These are phyloP conservation scores for Lobosporangium transversale DNA, from an alignment of 192 early-diverging fungal genomes.

Conservation along the genomic window DNA sequence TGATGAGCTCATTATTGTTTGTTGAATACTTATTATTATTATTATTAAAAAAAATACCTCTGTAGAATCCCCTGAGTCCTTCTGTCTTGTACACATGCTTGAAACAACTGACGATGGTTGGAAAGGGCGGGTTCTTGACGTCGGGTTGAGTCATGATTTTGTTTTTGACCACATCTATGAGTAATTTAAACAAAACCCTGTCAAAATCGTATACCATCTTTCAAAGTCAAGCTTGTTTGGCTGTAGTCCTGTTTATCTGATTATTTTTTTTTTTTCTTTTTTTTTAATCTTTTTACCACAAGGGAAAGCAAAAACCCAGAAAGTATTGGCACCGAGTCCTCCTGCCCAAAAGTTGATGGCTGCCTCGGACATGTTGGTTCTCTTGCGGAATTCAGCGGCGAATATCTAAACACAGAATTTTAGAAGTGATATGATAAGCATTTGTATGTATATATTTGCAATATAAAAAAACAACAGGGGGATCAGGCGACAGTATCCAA, in stretches of 20 bases:
- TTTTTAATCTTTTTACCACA: too few relatives aligned
- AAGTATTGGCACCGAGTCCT: slow-evolving; percentile 88
- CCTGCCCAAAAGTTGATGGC: slow-evolving; percentile 79
- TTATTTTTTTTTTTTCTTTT: too few relatives aligned
- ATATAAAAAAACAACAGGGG: too few relatives aligned
- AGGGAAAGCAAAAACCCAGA: slow-evolving; percentile 88
- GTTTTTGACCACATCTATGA: slow-evolving; percentile 94
- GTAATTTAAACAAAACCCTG: too few relatives aligned
- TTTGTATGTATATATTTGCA: too few relatives aligned
- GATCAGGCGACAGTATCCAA: too few relatives aligned
- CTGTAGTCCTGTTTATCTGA: too few relatives aligned
- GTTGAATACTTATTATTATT: neutral
- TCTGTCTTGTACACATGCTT: slow-evolving; percentile 72
- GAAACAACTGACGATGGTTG: slow-evolving; percentile 62
- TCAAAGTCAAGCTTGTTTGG: too few relatives aligned
- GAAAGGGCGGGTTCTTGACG: slow-evolving; percentile 69
- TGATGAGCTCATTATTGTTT: too few relatives aligned
- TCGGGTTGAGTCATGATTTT: slow-evolving; percentile 92
- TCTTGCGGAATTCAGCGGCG: slow-evolving; percentile 57
- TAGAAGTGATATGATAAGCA: neutral
- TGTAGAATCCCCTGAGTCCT: slow-evolving; percentile 87
- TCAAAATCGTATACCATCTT: too few relatives aligned
- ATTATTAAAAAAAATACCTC: slow-evolving; percentile 57
- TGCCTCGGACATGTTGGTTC: slow-evolving; percentile 64
- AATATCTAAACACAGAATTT: slow-evolving; percentile 58